Evolutionary conservation across 2,329 filamentous ascomycete genomes (phyloP).

Genomic region (Triangularia verruculosa): DNA sequence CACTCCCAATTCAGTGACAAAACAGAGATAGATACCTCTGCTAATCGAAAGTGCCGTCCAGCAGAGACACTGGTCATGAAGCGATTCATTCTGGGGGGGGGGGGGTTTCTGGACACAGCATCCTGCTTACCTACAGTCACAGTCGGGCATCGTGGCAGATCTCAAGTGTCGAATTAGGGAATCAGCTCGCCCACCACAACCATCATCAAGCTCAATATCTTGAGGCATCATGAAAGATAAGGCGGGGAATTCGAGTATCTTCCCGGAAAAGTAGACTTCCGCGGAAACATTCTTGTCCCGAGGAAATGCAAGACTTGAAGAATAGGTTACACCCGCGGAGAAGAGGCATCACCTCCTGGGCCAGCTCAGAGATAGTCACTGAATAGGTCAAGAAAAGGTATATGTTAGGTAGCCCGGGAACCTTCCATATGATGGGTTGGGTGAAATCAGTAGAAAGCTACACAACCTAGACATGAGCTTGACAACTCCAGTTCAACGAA

Average conservation of each 20-base stretch:
- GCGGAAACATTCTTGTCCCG: neutral
- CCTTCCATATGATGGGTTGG: neutral
- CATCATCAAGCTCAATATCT: neutral
- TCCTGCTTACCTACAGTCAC: neutral
- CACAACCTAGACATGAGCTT: neutral
- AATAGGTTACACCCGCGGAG: neutral
- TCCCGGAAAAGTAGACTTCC: neutral
- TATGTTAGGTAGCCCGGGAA: neutral
- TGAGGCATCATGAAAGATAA: neutral
- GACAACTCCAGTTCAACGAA: neutral
- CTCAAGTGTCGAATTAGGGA: neutral
- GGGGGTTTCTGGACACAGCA: too few species aligned
- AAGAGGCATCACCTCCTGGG: neutral
- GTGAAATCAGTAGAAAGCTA: neutral
- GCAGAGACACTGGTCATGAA: too few species aligned
- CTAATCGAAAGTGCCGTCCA: too few species aligned
- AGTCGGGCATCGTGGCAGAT: neutral
- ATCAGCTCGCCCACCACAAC: neutral
- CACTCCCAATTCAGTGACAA: too few species aligned
- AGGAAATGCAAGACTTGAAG: neutral
- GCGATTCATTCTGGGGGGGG: too few species aligned
- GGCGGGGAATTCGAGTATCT: neutral
- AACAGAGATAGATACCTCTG: too few species aligned
- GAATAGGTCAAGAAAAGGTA: neutral
- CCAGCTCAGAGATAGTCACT: too few species aligned